Evolutionary conservation across 73 alveolate genomes (phyloP), one percentile per base, ranked within the genome.

Genomic region (Diophrys appendiculata): DNA sequence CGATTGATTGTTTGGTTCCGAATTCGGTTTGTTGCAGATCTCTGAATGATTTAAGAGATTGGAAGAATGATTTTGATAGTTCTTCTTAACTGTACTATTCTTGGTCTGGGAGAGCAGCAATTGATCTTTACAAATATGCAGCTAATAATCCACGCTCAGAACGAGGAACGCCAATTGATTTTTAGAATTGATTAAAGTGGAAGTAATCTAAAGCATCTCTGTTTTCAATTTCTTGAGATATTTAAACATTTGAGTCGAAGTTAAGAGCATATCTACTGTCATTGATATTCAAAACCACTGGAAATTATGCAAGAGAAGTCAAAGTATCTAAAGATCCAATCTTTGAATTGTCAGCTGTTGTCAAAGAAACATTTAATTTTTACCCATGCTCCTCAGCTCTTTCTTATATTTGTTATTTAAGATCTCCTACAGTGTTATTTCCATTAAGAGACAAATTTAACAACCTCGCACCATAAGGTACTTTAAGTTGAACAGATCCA

Each of bases 21-120:
- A 53, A 72, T 52, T 82, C 53, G 60, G 73, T 73, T 8, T 29
- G 22, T 24, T 70, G 73, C 24, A 75, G 32, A n/a, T 77, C 53
- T 32, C 81, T 82, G 69, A 56, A 82, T 29, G 54, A 55, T 5
- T 33, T 35, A 75, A 82, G 18, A 22, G 90, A 26, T n/a, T 56
- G 26, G 1, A 53, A 28, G 29, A 82, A 64, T n/a, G 77, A 73
- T 26, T 76, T 65, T 24, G 31, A 25, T 0, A 76, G n/a, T 14
- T 55, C 85, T 29, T 76, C 33, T 25, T 28, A 8, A 1, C 33
- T 60, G 1, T 54, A 52, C 13, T 22, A 54, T 30, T 30, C 22
- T 1, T 24, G 8, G 11, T 76, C 31, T 14, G 76, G 76, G 18
- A 65, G 33, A 30, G 76, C 55, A 11, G 60, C 60, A 5, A 43